Base-by-base conservation (phyloP, 2,329 filamentous ascomycete species). In the Venturia pyrina region DNA sequence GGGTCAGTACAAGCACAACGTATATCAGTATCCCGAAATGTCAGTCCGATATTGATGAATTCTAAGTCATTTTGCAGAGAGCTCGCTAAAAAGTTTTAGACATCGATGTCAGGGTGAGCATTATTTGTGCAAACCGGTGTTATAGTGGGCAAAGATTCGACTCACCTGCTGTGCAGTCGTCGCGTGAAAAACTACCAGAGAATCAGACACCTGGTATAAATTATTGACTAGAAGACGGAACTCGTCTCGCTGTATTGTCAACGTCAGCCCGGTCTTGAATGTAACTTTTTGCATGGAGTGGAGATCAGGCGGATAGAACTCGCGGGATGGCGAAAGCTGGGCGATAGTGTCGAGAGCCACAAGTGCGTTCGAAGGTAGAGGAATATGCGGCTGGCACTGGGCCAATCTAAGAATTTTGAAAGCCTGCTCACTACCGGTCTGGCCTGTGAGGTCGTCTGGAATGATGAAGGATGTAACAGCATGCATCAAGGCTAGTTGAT, bases 391-490 rank as follows among this genome's bases (percentile, higher is more conserved):
- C 61, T 63, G 68, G 5, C 69, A 24, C 6, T 44, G 64, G 37
- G 65, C 67, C 17, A 67, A 68, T 19, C 66, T 64, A 28, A 76
- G 67, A 41, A 67, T 67, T 8, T 65, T 62, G 24, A 75, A 65
- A 5, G 73, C 73, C 65, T 75, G 70, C 63, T 74, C 74, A 3
- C 71, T 73, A 5, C 74, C 74, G 24, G 70, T 69, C 24, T 68
- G 65, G 15, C 69, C 66, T 8, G 76, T 78, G 11, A 79, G 67
- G 4, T 68, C 68, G 67, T 79, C 77, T 3, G 71, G 70, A 1
- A 77, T 60, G 24, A 71, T 71, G 56, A 70, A 73, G 8, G 74
- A 74, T 5, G 76, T 78, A 8, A 75, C 15, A 6, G 75, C 77
- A 67, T 79, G 76, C 19, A 78, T 68, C 63, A 75, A 74, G 8